Evolutionary conservation across 306 rosid species (phyloP), one percentile per base, ranked within the genome.

Genomic region (Gastrolobium villosum): DNA sequence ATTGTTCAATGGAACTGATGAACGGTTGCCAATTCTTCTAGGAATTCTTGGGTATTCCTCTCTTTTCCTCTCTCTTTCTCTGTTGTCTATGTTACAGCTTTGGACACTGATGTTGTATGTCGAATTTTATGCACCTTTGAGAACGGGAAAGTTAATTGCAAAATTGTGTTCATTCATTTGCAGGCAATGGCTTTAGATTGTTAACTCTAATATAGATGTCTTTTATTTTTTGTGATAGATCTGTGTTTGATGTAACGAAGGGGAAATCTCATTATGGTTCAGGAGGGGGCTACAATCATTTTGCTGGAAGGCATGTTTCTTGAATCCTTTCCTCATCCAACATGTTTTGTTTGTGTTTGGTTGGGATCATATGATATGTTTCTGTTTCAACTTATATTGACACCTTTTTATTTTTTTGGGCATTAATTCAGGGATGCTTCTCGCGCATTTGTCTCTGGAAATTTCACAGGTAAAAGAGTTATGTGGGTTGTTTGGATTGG

Each of bases 361-460:
- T n/a, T n/a, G 5, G 40, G 61, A 50, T 65, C 59, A 7, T 55
- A 34, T 74, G 76, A 54, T 79, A 63, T 48, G 9, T 63, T 10
- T 62, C 10, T 11, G 28, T 60, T 86, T 75, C 73, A 4, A 64
- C 32, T 53, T 14, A 70, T 79, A 31, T 13, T 73, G 43, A 78
- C 55, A 41, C 35, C 54, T 31, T 11, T 45, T 60, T 1, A 20
- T 10, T 10, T 10, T n/a, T 30, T 30, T 34, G 32, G 10, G 36
- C 3, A 2, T 68, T 32, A 77, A 72, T 77, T 66, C 83, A 94
- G 98, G 87, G 98, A 94, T 72, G 98, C 97, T 81, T 94, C 98
- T 34, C 92, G 97, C 8, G 97, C 98, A n/a, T 94, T 92, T 85
- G 97, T 94, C 81, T 94, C 97, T 3, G 98, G 98, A 82, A 94